phyloP scores from a whole-genome alignment of 2,329 filamentous ascomycete species.

The Calonectria hongkongensis region DNA sequence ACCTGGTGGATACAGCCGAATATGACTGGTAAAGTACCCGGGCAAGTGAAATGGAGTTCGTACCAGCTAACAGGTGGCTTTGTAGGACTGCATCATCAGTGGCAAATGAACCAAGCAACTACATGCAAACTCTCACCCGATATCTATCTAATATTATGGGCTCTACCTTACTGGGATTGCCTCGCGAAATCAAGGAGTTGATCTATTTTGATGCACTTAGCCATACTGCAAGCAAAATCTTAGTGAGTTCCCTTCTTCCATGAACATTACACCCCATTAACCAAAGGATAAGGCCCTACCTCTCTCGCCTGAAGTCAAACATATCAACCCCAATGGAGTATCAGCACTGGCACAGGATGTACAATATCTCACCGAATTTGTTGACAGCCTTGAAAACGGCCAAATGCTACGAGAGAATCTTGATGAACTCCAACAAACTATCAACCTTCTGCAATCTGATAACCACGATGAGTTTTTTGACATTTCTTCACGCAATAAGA shows the following conservation, averaged over 20 bases:
- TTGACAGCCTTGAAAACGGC: constrained; percentile 87
- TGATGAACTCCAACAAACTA: constrained; percentile 94
- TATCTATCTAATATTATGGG: constrained; percentile 98
- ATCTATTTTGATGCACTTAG: constrained; percentile 98
- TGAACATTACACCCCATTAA: constrained; percentile 38
- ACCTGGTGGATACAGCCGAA: constrained; percentile 96
- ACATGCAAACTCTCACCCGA: constrained; percentile 95
- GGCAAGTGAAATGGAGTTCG: neutral
- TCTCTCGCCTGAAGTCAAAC: constrained; percentile 84
- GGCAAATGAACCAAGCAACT: constrained; percentile 86
- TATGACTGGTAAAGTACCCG: constrained; percentile 84
- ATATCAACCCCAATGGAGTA: constrained; percentile 92
- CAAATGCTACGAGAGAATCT: constrained; percentile 92
- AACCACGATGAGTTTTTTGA: constrained; percentile 99
- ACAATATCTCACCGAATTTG: constrained; percentile 88
- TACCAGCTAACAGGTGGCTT: constrained; percentile 44
- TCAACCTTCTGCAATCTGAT: constrained; percentile 88
- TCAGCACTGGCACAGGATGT: constrained; percentile 88
- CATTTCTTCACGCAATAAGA: constrained; percentile 90
- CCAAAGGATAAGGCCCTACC: constrained; percentile 77
- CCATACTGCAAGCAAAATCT: constrained; percentile 90
- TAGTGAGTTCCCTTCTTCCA: constrained; percentile 69
- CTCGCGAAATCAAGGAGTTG: constrained; percentile 95
- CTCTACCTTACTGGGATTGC: constrained; percentile 93
- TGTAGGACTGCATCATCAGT: constrained; percentile 72